A percentile compares a stretch with the other conserved stretches of the same genome.
These are phyloP conservation scores for Talaromyces marneffei DNA, from an alignment of 2,329 filamentous ascomycete genomes.

Conservation along the genomic window DNA sequence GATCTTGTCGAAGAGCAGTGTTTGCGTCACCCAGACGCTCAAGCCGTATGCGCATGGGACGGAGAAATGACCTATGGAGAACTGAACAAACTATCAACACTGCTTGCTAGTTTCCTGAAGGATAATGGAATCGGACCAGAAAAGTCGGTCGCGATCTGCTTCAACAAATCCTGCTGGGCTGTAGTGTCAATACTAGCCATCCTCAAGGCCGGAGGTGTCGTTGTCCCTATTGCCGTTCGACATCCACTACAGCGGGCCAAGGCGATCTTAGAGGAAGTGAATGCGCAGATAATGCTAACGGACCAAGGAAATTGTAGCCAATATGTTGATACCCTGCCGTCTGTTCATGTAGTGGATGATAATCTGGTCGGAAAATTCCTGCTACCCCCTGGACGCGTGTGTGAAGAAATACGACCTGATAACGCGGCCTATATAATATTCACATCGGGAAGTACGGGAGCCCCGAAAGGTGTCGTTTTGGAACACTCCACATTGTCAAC, in stretches of 20 bases:
- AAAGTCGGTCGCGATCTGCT: constrained; percentile 23
- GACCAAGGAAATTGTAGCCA: background rate
- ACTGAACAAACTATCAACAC: constrained; percentile 29
- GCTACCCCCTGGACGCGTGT: background rate
- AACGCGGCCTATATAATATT: constrained; percentile 38
- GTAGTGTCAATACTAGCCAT: constrained; percentile 25
- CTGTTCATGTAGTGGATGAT: background rate
- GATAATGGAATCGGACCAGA: constrained; percentile 27
- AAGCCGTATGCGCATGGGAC: constrained; percentile 27
- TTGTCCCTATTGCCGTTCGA: constrained; percentile 19
- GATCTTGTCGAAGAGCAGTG: background rate
- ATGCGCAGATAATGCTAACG: background rate
- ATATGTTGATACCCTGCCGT: background rate
- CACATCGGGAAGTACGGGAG: constrained; percentile 43
- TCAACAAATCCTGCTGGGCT: constrained; percentile 29
- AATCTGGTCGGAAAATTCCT: background rate
- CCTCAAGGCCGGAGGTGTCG: constrained; percentile 26
- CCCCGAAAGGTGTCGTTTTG: constrained; percentile 39
- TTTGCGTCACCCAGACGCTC: background rate
- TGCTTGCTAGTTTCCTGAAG: constrained; percentile 24
- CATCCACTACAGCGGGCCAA: constrained; percentile 17
- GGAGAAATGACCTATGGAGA: constrained; percentile 25
- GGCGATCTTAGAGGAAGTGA: background rate
- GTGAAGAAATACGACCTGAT: background rate
- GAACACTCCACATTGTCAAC: constrained; percentile 44